Base-by-base conservation (phyloP, 371 early-diverging fungal species). In the Homolaphlyctis polyrhiza region DNA sequence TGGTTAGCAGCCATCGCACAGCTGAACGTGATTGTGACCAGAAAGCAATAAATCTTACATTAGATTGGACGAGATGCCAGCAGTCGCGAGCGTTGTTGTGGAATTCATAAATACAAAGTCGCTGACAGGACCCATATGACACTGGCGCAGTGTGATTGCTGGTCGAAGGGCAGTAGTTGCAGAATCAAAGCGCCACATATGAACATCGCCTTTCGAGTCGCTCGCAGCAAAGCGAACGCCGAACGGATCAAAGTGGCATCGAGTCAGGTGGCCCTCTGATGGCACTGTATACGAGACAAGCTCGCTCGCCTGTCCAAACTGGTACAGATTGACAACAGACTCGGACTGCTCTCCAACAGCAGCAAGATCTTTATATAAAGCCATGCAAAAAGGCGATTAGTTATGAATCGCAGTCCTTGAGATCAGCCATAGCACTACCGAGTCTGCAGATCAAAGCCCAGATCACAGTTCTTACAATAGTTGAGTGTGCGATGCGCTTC, bases 171-270 rank as follows among this genome's bases (percentile, higher is more conserved):
- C 78, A 27, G 85, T 77, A 21, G 82, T 74, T 61, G 83, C 82
- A 0, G 88, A 81, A 64, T 90, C 91, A 63, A 91, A 90, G 36
- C 85, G 66, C 89, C 90, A 91, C 29, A 92, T 71, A 49, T 77
- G 76, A 18, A 91, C 59, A 14, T 82, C 75, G 18, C 92, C 92
- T 32, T 83, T 79, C 21, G 75, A 76, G 71, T 90, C 90, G 4
- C 80, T 79, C 5, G 88, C 89, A 2, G 89, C 93, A 76, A 91
- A 91, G 39, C 87, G 84, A 60, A 82, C 86, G 1, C 93, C 91
- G 65, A 82, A 87, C 0, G 82, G 83, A 64, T 90, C 91, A 71
- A 80, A 83, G 13, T 73, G 72, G 54, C 68, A 67, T 14, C 65
- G 49, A 6, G 79, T 76, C 45, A 82, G 47, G 39, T 18, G 8